Percentiles rank a stretch among this genome's conserved stretches.
phyloP scores from a whole-genome alignment of 805 yeast species.

The Zygosaccharomyces bailii region DNA sequence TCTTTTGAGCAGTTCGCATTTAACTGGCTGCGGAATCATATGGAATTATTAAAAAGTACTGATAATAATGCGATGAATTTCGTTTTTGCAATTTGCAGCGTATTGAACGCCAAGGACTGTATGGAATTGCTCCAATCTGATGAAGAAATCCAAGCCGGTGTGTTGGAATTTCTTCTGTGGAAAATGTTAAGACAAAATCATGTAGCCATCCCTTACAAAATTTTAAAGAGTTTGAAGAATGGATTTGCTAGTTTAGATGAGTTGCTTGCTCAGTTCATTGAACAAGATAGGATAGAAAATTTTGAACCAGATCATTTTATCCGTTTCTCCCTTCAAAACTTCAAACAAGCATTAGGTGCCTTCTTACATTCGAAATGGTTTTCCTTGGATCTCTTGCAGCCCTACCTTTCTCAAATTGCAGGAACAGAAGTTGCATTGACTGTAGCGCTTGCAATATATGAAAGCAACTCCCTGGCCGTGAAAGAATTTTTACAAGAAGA shows the following conservation, averaged over 20 bases:
- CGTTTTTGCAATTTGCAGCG: constrained; percentile 1
- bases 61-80: constrained; percentile 7
- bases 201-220: background rate
- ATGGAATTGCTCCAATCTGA: constrained; percentile 1
- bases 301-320: constrained; percentile 13
- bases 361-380: constrained; percentile 18
- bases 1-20: constrained; percentile 11
- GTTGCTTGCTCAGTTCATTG: constrained; percentile 12
- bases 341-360: constrained; percentile 11
- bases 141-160: background rate
- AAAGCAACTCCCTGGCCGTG: constrained; percentile 13
- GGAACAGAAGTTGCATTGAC: constrained; percentile 27
- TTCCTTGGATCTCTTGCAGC: constrained; percentile 6
- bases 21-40: constrained; percentile 9
- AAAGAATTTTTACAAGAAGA: constrained; percentile 20
- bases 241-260: constrained; percentile 5
- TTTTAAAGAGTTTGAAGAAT: background rate
- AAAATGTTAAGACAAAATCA: background rate
- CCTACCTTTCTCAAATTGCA: constrained; percentile 9
- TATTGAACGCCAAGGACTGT: background rate
- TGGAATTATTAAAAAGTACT: constrained; percentile 1
- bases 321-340: constrained; percentile 4
- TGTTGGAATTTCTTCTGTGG: constrained; percentile 1
- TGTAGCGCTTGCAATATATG: constrained; percentile 27
- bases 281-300: constrained; percentile 11